Evolutionary conservation across 2,329 filamentous ascomycete genomes (phyloP), one percentile per base, ranked within the genome.

Genomic region (Pseudovirgaria hyperparasitica): DNA sequence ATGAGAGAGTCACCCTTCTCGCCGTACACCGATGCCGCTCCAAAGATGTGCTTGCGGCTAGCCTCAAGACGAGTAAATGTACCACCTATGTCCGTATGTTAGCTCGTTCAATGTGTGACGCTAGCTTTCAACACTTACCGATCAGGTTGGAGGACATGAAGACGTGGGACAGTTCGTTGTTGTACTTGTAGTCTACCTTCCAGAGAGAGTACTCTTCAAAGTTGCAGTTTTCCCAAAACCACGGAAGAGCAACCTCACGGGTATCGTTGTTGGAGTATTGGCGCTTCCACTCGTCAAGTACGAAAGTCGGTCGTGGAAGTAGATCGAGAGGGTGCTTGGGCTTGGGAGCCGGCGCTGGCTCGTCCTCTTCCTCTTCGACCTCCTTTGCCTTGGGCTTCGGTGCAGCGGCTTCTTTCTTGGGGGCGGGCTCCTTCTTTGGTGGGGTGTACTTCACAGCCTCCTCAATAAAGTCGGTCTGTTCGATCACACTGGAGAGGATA

Each of bases 61-160:
- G 57, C 90, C 72, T 98, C 90, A 35, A 98, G 82, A 70, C 90
- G 90, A 59, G 75, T 72, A 67, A 94, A 92, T 75, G 98, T 93
- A 58, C 90, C 90, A 63, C 82, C 64, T 67, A 32, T 5, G 9
- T 9, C 12, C 12, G 18, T 10, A 34, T 43, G 40, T 48, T 39
- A 28, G 28, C 20, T 9, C 7, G 12, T 13, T 30, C 14, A 27
- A 6, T 9, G 26, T 11, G 16, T 11, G 7, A 9, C 5, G 8
- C 19, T 4, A 19, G 11, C 3, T 5, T 12, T 4, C n/a, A 7
- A 12, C 29, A 47, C 61, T 44, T 52, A 65, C 72, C 86, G 57
- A 98, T 87, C 61, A 96, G 68, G 75, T 98, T 98, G 72, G 80
- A 82, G 46, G 84, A 87, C 90, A 98, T 98, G 81, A 98, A 98